Evolutionary conservation across 2,329 filamentous ascomycete species (phyloP).

Genomic region (Teratosphaeriaceae sp.): DNA sequence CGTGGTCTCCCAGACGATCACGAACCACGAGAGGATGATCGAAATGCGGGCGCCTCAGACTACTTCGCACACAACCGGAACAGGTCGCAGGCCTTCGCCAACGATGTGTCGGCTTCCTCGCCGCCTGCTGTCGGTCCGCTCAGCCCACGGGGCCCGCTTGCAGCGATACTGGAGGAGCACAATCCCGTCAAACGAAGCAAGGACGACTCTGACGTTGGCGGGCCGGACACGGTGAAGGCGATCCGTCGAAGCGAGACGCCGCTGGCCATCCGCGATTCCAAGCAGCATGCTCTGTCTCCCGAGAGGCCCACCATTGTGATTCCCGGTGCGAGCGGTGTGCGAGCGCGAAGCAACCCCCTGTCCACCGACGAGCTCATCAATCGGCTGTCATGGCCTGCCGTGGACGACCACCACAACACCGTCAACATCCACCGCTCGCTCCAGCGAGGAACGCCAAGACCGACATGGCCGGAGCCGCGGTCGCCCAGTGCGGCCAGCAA

Average conservation of each 20-base stretch:
- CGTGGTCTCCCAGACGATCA: conserved; percentile 3
- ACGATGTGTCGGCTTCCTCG: too few species aligned
- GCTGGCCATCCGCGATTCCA: conserved; percentile 32
- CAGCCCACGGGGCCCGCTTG: conserved; percentile 32
- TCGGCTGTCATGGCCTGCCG: conserved; percentile 32
- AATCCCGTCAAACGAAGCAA: conserved; percentile 34
- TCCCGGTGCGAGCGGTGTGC: conserved; percentile 1
- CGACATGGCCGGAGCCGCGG: conserved; percentile 25
- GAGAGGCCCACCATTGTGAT: conserved; percentile 9
- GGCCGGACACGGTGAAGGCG: conserved; percentile 38
- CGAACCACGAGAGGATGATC: conserved; percentile 5
- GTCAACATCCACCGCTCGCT: conserved; percentile 37
- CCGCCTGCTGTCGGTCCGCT: conserved; percentile 15
- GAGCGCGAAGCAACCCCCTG: conserved; percentile 21
- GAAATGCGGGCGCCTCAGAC: conserved; percentile 5
- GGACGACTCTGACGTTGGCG: conserved; percentile 35
- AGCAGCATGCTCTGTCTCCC: conserved; percentile 16
- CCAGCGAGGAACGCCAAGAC: conserved; percentile 10
- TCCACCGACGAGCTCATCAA: conserved; percentile 28
- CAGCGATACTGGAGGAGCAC: conserved; percentile 43
- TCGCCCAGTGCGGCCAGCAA: conserved; percentile 41
- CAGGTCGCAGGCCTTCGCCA: too few species aligned
- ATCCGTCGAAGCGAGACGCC: conserved; percentile 35
- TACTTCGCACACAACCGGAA: conserved; percentile 11
- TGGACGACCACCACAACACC: conserved; percentile 42